Percentiles rank a stretch among this genome's conserved stretches.
phyloP scores from a whole-genome alignment of 1,284 basidiomycete genomes.

The Volvariella surrecta region DNA sequence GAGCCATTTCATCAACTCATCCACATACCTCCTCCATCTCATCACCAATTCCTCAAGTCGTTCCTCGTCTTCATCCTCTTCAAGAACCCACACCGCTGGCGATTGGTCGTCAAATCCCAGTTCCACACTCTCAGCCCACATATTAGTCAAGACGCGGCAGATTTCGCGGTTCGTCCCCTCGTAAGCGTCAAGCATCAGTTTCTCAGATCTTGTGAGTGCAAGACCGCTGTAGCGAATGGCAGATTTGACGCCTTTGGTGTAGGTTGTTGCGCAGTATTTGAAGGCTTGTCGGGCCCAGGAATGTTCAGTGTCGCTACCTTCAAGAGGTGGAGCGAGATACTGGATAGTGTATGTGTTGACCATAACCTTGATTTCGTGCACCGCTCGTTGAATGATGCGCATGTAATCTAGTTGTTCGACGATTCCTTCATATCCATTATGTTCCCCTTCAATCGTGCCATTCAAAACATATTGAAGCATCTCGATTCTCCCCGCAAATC shows the following conservation, averaged over 20 bases:
- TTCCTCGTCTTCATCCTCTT: not conserved
- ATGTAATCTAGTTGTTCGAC: not conserved
- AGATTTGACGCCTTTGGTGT: constrained; percentile 18
- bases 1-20: constrained; percentile 24
- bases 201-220: constrained; percentile 23
- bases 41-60: constrained; percentile 5
- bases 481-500: constrained; percentile 3
- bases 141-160: constrained; percentile 25
- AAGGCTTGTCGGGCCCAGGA: constrained; percentile 19
- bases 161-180: constrained; percentile 28
- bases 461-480: constrained; percentile 23
- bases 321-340: constrained; percentile 1
- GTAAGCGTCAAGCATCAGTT: constrained; percentile 21
- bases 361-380: constrained; percentile 19
- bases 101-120: constrained; percentile 15
- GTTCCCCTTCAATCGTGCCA: constrained; percentile 9
- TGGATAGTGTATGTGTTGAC: constrained; percentile 23
- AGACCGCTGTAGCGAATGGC: not conserved
- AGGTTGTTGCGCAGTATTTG: constrained; percentile 20
- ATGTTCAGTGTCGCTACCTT: not conserved
- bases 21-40: constrained; percentile 15
- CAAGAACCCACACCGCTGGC: constrained; percentile 4
- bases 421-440: no score
- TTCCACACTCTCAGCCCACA: constrained; percentile 28
- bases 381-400: not conserved